Evolutionary conservation across 805 yeast genomes (phyloP).

Genomic region (Pichia deserticola): DNA sequence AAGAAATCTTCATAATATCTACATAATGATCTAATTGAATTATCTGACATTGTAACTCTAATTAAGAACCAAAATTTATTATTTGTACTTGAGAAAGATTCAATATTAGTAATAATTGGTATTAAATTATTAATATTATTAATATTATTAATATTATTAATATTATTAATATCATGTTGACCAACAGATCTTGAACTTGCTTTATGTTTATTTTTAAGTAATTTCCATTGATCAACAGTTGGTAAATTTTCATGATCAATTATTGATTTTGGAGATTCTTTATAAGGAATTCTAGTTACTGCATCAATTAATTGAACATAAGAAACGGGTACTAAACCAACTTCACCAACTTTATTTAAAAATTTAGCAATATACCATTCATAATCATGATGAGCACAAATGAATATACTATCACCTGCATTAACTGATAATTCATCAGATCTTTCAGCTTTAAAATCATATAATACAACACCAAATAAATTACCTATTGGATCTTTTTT

Average conservation of each 20-base stretch:
- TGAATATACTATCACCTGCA: conserved; percentile 83
- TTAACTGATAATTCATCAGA: conserved; percentile 77
- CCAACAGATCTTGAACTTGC: conserved; percentile 60
- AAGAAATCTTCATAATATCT: conserved; percentile 94
- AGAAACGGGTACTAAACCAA: conserved; percentile 90
- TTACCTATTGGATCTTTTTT: conserved; percentile 25
- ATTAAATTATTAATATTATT: conserved; percentile 8
- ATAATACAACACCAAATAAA: conserved; percentile 78
- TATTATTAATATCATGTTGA: neutral
- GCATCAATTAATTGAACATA: conserved; percentile 84
- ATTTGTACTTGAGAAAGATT: conserved; percentile 68
- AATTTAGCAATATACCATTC: conserved; percentile 99
- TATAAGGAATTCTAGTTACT: conserved; percentile 53
- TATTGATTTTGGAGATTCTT: conserved; percentile 36
- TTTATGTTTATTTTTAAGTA: conserved; percentile 81
- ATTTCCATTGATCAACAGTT: conserved; percentile 93
- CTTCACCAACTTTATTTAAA: conserved; percentile 90
- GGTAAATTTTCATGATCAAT: conserved; percentile 71
- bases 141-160: neutral
- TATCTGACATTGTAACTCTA: conserved; percentile 57
- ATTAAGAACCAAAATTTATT: conserved; percentile 88
- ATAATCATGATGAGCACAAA: conserved; percentile 91
- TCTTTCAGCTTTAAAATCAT: conserved; percentile 77
- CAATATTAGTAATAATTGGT: conserved; percentile 65
- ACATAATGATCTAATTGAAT: conserved; percentile 64